Base-by-base conservation (phyloP, 768 basidiomycete species). In the Russula sp. region DNA sequence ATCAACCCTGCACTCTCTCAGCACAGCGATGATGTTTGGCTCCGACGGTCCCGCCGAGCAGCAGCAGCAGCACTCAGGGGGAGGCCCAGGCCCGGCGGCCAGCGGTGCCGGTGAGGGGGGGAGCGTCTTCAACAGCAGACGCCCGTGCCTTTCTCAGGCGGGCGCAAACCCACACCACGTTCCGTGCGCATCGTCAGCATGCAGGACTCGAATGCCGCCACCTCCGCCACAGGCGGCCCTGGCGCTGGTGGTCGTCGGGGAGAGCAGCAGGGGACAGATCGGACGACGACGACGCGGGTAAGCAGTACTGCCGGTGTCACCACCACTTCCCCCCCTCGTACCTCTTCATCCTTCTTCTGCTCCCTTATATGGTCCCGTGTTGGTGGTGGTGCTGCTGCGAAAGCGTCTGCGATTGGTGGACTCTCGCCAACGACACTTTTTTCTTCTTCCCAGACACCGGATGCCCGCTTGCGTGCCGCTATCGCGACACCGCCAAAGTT, bases 131-230 rank as follows among this genome's bases (percentile, higher is more conserved):
- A n/a, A 3, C 9, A n/a, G n/a, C 63, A 59, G 28, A 70, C 69
- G 61, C 60, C 62, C 42, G 63, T 71, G 20, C 76, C 76, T 18
- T 76, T 76, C 57, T 60, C 79, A 6, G 81, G 85, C 38, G 91
- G 90, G n/a, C 81, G 91, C 44, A 89, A 84, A 69, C 82, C 91
- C 1, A 90, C 89, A 0, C 88, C 89, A 26, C 86, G 91, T 32
- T 90, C 89, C 1, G 88, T 93, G 20, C 84, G 91, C 65, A 90
- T 93, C 62, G 87, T 92, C 69, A 88, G 83, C 66, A 75, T 90
- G 54, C 83, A 86, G 68, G 81, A 86, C 51, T 55, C 62, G 20
- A 49, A 30, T 36, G 62, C 54, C 14, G 26, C 55, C n/a, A 20
- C 56, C 24, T 55, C 54, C 5, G 24, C 36, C 22, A 16, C 24